A percentile compares a stretch with the other conserved stretches of the same genome.
Conservation (phyloP, 2,329 filamentous ascomycete genomes). For the Emergomyces africanus region DNA sequence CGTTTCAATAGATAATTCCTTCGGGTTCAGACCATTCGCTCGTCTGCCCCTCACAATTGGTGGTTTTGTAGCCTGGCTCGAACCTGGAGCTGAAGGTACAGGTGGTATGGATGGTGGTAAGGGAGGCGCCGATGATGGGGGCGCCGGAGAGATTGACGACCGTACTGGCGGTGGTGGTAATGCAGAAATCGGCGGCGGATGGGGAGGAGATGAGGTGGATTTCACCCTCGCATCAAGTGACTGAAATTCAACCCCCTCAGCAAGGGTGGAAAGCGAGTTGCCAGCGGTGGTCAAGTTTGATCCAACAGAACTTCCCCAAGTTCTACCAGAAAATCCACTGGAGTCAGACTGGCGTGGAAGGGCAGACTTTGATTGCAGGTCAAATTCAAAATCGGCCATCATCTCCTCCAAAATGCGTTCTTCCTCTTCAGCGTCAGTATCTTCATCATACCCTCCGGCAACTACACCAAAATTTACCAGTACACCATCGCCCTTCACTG, state of each 20-base stretch:
- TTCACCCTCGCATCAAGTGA: conserved; percentile 17
- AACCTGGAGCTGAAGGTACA: conserved; percentile 13
- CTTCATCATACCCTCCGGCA: conserved; percentile 37
- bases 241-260: conserved; percentile 43
- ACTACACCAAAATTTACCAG: conserved; percentile 13
- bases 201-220: conserved; percentile 17
- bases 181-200: conserved; percentile 1
- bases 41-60: conserved; percentile 58
- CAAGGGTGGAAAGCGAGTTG: conserved; percentile 58
- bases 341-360: conserved; percentile 70
- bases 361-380: conserved; percentile 52
- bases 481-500: conserved; percentile 22
- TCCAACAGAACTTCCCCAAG: conserved; percentile 67
- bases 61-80: conserved; percentile 20
- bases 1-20: conserved; percentile 73
- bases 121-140: conserved; percentile 8
- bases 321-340: conserved; percentile 61
- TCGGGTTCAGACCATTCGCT: conserved; percentile 65
- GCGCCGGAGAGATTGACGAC: conserved; percentile 10
- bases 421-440: conserved; percentile 57
- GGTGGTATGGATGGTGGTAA: conserved; percentile 11
- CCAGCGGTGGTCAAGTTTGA: conserved; percentile 59
- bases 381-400: conserved; percentile 74
- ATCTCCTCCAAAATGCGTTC: conserved; percentile 77
- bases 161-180: conserved; percentile 34